These are phyloP conservation scores for Tolypocladium ophioglossoides DNA, from an alignment of 2,329 filamentous ascomycete species.

Conservation along the genomic window DNA sequence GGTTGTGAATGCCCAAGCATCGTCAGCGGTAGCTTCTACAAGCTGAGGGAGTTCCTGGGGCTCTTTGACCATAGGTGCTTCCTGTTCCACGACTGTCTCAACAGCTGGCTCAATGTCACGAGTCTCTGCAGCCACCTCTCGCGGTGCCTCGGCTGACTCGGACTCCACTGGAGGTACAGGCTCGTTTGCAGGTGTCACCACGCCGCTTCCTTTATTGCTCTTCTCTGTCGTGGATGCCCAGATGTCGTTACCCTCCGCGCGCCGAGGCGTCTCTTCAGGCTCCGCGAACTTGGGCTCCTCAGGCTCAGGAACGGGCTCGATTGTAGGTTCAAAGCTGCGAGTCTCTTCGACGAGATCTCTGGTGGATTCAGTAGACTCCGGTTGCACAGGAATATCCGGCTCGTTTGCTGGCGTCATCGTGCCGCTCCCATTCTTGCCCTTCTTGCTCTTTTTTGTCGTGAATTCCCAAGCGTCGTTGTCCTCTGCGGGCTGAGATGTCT, in stretches of 20 bases:
- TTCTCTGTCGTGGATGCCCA: conserved; percentile 1
- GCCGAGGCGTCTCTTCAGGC: conserved; percentile 2
- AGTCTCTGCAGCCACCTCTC: neutral
- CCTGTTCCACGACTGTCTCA: neutral
- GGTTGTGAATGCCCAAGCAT: conserved; percentile 20
- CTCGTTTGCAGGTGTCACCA: neutral
- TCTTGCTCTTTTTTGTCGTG: conserved; percentile 23
- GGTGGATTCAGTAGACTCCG: neutral
- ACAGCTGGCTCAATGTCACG: neutral
- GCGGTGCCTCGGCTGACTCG: neutral
- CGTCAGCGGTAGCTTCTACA: conserved; percentile 3
- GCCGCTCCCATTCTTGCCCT: conserved; percentile 20
- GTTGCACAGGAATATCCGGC: neutral
- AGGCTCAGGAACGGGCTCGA: neutral
- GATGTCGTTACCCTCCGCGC: neutral
- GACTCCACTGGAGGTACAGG: neutral
- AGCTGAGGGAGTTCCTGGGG: neutral
- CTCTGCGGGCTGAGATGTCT: neutral
- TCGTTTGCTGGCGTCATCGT: neutral
- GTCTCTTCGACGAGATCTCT: no score
- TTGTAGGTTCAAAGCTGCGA: neutral
- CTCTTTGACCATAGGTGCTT: neutral
- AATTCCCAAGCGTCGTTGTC: conserved; percentile 1
- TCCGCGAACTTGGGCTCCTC: neutral
- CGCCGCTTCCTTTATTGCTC: conserved; percentile 1